Conservation (phyloP, 352 stramenopile genomes). For the Phytopythium mirpurense region DNA sequence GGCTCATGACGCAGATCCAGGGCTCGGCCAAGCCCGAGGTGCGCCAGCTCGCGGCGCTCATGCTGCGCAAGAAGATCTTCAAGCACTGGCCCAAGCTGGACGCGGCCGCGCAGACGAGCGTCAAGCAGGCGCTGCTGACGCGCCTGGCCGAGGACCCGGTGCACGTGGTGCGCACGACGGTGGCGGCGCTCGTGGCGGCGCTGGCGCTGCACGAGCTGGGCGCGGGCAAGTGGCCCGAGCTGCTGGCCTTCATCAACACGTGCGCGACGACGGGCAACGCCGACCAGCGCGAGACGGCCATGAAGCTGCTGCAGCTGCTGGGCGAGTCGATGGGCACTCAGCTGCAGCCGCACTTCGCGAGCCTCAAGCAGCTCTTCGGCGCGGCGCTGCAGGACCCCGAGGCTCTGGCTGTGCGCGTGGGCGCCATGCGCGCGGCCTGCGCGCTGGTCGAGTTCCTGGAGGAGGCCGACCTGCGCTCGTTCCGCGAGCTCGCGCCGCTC, state of each 20-base stretch:
- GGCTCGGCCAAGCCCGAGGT: constrained; percentile 72
- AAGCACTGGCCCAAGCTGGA: constrained; percentile 92
- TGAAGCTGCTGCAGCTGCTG: constrained; percentile 92
- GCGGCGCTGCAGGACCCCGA: constrained; percentile 71
- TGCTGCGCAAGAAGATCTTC: constrained; percentile 93
- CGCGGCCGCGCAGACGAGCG: constrained; percentile 50
- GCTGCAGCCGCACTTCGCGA: constrained; percentile 76
- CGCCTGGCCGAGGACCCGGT: constrained; percentile 85
- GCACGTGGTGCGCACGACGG: constrained; percentile 82
- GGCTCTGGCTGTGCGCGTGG: constrained; percentile 78
- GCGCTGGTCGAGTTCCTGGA: constrained; percentile 79
- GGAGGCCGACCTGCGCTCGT: constrained; percentile 59
- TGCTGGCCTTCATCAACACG: constrained; percentile 93
- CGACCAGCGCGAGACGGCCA: constrained; percentile 88
- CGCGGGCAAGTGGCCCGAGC: constrained; percentile 84
- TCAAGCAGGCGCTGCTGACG: constrained; percentile 88
- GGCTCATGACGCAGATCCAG: constrained; percentile 89
- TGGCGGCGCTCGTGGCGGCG: constrained; percentile 80
- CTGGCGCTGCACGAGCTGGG: constrained; percentile 77
- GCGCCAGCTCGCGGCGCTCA: constrained; percentile 89
- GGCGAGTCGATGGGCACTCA: constrained; percentile 89
- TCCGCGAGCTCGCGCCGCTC: constrained; percentile 71
- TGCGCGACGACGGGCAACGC: constrained; percentile 75
- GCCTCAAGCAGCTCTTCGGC: constrained; percentile 76
- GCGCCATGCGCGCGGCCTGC: constrained; percentile 75